Evolutionary conservation across 2,329 filamentous ascomycete genomes (phyloP).

Genomic region (Fusarium goolgardi): DNA sequence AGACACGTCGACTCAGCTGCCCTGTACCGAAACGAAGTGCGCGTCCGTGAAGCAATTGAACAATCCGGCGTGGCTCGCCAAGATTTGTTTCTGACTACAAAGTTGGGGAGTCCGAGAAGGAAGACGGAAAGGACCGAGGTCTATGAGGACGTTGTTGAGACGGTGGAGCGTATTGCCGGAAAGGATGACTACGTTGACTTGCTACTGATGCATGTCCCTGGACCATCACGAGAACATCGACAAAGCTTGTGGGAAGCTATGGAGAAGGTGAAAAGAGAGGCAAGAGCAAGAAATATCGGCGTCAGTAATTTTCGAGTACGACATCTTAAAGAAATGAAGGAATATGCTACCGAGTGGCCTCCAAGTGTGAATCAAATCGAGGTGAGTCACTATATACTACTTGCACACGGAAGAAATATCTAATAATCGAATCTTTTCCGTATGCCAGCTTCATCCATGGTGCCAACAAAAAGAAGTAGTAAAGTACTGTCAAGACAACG

Average conservation of each 20-base stretch:
- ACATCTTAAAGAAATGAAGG: constrained; percentile 76
- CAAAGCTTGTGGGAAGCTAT: constrained; percentile 74
- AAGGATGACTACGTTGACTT: constrained; percentile 74
- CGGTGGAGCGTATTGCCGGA: constrained; percentile 70
- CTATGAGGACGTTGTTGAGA: constrained; percentile 69
- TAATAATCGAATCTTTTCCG: neutral
- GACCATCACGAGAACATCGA: constrained; percentile 63
- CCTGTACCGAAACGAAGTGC: constrained; percentile 73
- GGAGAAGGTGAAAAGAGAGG: constrained; percentile 69
- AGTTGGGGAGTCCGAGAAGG: constrained; percentile 66
- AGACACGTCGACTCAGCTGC: constrained; percentile 74
- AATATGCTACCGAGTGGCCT: constrained; percentile 73
- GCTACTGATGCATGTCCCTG: constrained; percentile 76
- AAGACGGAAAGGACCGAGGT: constrained; percentile 59
- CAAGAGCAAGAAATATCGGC: constrained; percentile 73
- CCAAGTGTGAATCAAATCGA: constrained; percentile 81
- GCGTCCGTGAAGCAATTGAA: constrained; percentile 73
- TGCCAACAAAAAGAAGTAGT: constrained; percentile 63
- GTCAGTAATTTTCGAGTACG: constrained; percentile 78
- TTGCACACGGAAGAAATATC: neutral
- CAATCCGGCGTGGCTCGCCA: constrained; percentile 65
- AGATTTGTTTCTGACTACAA: constrained; percentile 77
- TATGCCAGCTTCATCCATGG: constrained; percentile 75
- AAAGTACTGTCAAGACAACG: constrained; percentile 77
- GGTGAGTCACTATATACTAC: constrained; percentile 56